Conservation (phyloP, 441 rosid species). For the Erodium texanum region DNA sequence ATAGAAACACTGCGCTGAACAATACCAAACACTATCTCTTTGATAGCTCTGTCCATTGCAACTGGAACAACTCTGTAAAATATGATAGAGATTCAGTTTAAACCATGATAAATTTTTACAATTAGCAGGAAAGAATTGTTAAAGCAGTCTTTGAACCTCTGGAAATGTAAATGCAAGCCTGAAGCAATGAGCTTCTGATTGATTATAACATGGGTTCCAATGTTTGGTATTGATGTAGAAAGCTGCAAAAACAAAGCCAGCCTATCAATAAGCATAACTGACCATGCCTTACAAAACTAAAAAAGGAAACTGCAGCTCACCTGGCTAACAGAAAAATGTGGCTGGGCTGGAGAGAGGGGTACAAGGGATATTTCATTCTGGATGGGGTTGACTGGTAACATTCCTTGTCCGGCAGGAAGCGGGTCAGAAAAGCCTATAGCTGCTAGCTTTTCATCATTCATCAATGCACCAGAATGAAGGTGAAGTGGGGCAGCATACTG, state of each 20-base stretch:
- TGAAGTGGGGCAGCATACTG: slow-evolving; percentile 72
- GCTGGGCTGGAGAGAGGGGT: too few species aligned
- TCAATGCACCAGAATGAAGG: slow-evolving; percentile 50
- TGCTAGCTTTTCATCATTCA: slow-evolving; percentile 81
- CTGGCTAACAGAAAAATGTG: slow-evolving; percentile 64
- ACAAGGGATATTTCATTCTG: too few species aligned
- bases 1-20: slow-evolving; percentile 98
- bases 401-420: slow-evolving; percentile 72
- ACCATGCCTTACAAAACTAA: slow-evolving; percentile 1
- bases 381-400: slow-evolving; percentile 69
- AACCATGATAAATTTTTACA: not conserved
- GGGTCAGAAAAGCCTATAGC: slow-evolving; percentile 73
- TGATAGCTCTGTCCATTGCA: slow-evolving; percentile 95
- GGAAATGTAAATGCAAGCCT: slow-evolving; percentile 84
- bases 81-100: not conserved
- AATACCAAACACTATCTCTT: slow-evolving; percentile 81
- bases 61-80: slow-evolving; percentile 72
- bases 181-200: slow-evolving; percentile 63
- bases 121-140: slow-evolving; percentile 14
- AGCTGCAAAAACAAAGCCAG: slow-evolving; percentile 39
- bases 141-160: slow-evolving; percentile 49
- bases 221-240: slow-evolving; percentile 64
- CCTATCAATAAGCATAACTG: slow-evolving; percentile 18
- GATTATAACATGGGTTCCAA: slow-evolving; percentile 78
- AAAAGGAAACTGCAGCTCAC: slow-evolving; percentile 24